phyloP scores from a whole-genome alignment of 805 yeast genomes.

The Candida nitratophila region DNA sequence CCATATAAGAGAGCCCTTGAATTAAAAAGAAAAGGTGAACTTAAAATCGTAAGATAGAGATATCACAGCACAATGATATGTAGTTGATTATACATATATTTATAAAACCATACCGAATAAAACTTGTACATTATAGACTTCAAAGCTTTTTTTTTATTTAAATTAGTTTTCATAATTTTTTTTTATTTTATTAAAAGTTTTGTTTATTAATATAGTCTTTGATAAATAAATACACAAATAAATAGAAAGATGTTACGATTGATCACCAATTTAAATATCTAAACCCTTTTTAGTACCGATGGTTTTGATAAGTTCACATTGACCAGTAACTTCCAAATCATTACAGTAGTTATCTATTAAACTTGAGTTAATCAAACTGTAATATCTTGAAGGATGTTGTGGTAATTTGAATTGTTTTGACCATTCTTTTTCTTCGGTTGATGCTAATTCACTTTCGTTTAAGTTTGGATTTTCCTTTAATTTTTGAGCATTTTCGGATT shows the following conservation, averaged over 20 bases:
- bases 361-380: constrained; percentile 60
- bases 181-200: no score
- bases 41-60: constrained; percentile 21
- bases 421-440: constrained; percentile 58
- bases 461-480: constrained; percentile 50
- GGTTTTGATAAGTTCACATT: constrained; percentile 57
- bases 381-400: constrained; percentile 67
- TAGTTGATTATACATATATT: background rate
- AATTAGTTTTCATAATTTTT: no score
- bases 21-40: constrained; percentile 68
- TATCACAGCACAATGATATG: no score
- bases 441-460: constrained; percentile 25
- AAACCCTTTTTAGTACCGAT: constrained; percentile 51
- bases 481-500: constrained; percentile 56
- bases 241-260: background rate
- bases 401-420: constrained; percentile 58
- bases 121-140: background rate
- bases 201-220: no score
- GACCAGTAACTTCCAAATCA: constrained; percentile 65
- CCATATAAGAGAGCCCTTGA: constrained; percentile 92
- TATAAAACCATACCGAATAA: background rate
- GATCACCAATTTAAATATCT: constrained; percentile 17
- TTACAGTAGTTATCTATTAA: constrained; percentile 65
- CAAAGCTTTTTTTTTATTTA: no score
- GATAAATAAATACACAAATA: background rate